Evolutionary conservation across 140 eudicot genomes (phyloP).

Genomic region (Erigeron philadelphicus): DNA sequence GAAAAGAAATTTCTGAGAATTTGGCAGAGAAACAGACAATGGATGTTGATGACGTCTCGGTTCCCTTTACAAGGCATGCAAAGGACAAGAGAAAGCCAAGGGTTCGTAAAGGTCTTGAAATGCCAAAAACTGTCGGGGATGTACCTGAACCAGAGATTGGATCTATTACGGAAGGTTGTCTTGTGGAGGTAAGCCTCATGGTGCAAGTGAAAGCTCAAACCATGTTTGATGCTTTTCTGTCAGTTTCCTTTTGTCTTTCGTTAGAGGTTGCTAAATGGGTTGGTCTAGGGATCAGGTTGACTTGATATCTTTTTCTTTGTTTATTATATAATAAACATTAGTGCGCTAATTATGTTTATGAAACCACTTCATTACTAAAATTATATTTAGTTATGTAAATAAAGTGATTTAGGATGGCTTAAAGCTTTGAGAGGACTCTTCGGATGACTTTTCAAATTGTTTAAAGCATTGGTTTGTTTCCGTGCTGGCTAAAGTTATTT

Average conservation of each 20-base stretch:
- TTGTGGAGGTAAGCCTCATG: slow-evolving; percentile 55
- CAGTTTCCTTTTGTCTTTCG: background rate
- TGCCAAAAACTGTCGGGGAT: slow-evolving; percentile 32
- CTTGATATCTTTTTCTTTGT: background rate
- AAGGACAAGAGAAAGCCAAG: slow-evolving; percentile 25
- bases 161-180: slow-evolving; percentile 51
- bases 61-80: slow-evolving; percentile 27
- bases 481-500: too few relatives aligned
- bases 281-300: background rate
- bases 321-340: too few relatives aligned
- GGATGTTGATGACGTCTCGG: slow-evolving; percentile 22
- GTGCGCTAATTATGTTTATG: too few relatives aligned
- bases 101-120: slow-evolving; percentile 30
- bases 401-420: background rate
- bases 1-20: slow-evolving; percentile 24
- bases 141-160: slow-evolving; percentile 40
- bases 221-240: slow-evolving; percentile 4
- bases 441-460: background rate
- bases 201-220: slow-evolving; percentile 6
- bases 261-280: background rate
- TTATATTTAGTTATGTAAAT: background rate
- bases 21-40: slow-evolving; percentile 23
- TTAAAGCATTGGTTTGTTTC: background rate
- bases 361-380: background rate
- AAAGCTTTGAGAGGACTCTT: background rate